Percentiles rank a stretch among this genome's conserved stretches.
phyloP scores from a whole-genome alignment of 305 asterid genomes.

The Ilex paraguariensis region DNA sequence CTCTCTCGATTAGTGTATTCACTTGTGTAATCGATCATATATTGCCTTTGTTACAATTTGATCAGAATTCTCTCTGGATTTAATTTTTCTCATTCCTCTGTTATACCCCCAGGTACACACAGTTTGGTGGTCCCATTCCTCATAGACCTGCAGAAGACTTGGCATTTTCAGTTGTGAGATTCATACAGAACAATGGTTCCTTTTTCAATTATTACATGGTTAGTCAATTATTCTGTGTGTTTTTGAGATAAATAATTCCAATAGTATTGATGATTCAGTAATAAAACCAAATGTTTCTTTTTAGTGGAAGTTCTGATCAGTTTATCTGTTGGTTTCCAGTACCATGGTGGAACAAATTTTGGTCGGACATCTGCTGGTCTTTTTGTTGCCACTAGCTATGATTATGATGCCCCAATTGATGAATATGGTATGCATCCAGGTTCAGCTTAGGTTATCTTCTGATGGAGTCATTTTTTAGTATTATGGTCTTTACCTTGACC shows the following conservation, averaged over 20 bases:
- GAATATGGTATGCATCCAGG: slow-evolving; percentile 53
- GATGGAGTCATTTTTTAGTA: too few relatives aligned
- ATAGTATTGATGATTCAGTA: background rate
- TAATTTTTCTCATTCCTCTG: background rate
- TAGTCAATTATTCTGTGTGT: slow-evolving; percentile 11
- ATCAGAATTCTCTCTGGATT: background rate
- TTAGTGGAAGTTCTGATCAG: background rate
- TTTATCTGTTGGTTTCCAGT: slow-evolving; percentile 33
- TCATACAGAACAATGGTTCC: slow-evolving; percentile 82
- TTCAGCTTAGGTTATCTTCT: too few relatives aligned
- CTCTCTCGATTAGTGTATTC: too few relatives aligned
- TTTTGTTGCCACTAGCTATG: slow-evolving; percentile 84
- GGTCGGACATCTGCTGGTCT: slow-evolving; percentile 79
- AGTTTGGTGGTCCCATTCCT: slow-evolving; percentile 70
- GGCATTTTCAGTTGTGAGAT: slow-evolving; percentile 89
- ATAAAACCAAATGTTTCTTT: background rate
- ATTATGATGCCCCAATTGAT: slow-evolving; percentile 86
- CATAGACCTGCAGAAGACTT: slow-evolving; percentile 76
- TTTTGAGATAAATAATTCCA: background rate
- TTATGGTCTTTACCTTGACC: too few relatives aligned
- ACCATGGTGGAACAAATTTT: slow-evolving; percentile 93
- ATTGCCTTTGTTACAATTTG: too few relatives aligned
- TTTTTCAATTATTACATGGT: slow-evolving; percentile 95
- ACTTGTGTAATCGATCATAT: too few relatives aligned
- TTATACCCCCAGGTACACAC: slow-evolving; percentile 52